Base-by-base conservation (phyloP, 805 yeast genomes). In the Hanseniaspora hatyaiensis region DNA sequence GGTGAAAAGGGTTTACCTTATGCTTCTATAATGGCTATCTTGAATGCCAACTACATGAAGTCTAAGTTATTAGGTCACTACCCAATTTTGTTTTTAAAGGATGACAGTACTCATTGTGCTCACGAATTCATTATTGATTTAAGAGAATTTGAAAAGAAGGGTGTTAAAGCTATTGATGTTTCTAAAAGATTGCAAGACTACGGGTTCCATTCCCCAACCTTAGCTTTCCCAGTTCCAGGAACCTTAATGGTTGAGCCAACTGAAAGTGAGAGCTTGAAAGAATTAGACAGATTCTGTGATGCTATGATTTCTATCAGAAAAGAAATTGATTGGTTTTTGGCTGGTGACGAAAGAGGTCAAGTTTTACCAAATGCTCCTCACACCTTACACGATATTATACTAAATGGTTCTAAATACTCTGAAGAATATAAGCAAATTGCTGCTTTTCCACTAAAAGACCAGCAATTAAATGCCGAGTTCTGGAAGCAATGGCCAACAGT, bases 191-290 rank as follows among this genome's bases (percentile, higher is more conserved):
- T 92, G 52, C 97, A 92, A 67, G 98, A 92, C 67, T 92, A 89
- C 63, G 96, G 97, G 0, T 92, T 92, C 77, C 98, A 92, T 65
- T 96, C 96, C 1, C 98, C 98, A 52, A 92, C 98, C 22, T 80
- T 92, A 84, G 92, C 97, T 2, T 92, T 92, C 84, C 98, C 98
- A 8, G 94, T 92, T 44, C 89, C 96, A 4, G 95, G 94, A 52
- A 92, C 98, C 2, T 73, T 92, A 57, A 92, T 92, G 98, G 78
- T 92, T 53, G 98, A 92, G 68, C 98, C 98, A 51, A 92, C 98
- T 3, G 98, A 92, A 67, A 80, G 92, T 16, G 98, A 92, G 67
- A 78, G 86, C 59, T 66, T 81, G 58, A 83, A 72, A 49, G 98
- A 92, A 67, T 71, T 92, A 52, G 89, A 92, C 65, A 74, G 96